Evolutionary conservation across 1,284 basidiomycete genomes (phyloP).

Genomic region (Ganoderma boninense): DNA sequence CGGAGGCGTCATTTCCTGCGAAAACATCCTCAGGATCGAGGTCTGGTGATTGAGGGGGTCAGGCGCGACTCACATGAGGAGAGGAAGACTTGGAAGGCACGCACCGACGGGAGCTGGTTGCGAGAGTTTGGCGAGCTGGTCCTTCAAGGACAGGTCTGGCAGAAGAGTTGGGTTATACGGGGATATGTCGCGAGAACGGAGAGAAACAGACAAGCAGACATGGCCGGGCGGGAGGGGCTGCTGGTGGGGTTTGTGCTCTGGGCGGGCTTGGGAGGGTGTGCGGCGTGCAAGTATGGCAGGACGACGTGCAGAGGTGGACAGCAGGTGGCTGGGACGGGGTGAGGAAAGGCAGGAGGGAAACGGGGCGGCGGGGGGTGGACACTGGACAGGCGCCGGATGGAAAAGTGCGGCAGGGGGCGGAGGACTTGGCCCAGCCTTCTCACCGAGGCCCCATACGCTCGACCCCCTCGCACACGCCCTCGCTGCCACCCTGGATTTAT

Average conservation of each 20-base stretch:
- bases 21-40: slow-evolving; percentile 79
- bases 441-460: slow-evolving; percentile 33
- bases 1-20: slow-evolving; percentile 30
- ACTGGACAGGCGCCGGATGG: slow-evolving; percentile 1
- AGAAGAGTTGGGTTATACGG: slow-evolving; percentile 20
- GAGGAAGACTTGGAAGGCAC: slow-evolving; percentile 32
- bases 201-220: slow-evolving; percentile 31
- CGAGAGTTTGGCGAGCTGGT: slow-evolving; percentile 84
- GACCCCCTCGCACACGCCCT: slow-evolving; percentile 29
- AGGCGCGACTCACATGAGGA: slow-evolving; percentile 26
- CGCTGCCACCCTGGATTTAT: slow-evolving; percentile 42
- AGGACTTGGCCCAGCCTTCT: slow-evolving; percentile 15
- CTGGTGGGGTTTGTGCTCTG: neutral
- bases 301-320: neutral
- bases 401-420: slow-evolving; percentile 14
- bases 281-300: neutral
- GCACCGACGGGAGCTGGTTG: slow-evolving; percentile 74
- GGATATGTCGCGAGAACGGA: slow-evolving; percentile 26
- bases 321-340: slow-evolving; percentile 4
- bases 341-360: slow-evolving; percentile 24
- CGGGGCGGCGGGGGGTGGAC: slow-evolving; percentile 7
- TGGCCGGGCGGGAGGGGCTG: slow-evolving; percentile 13
- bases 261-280: neutral
- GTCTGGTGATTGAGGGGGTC: slow-evolving; percentile 54
- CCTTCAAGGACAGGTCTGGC: slow-evolving; percentile 72